Conservation (phyloP, 495 filamentous ascomycete genomes). For the Penicillium nucicola region DNA sequence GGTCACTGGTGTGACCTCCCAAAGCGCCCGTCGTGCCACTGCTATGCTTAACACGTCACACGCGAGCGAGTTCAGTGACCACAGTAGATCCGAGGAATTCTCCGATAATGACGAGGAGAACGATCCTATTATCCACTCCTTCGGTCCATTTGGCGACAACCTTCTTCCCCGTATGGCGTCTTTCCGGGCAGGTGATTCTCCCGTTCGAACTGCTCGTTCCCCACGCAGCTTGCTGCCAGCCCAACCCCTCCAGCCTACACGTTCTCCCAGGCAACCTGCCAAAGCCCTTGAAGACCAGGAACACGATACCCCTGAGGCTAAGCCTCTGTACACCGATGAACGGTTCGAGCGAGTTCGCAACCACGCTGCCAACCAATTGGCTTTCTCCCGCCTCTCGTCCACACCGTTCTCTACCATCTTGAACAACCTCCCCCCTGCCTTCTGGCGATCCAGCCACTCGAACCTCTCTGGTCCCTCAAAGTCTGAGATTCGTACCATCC, state of each 20-base stretch:
- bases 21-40: slow-evolving; percentile 25
- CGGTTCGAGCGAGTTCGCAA: slow-evolving; percentile 51
- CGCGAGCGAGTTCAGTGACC: slow-evolving; percentile 61
- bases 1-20: slow-evolving; percentile 18
- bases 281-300: slow-evolving; percentile 24
- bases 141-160: slow-evolving; percentile 83
- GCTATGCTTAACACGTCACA: slow-evolving; percentile 38
- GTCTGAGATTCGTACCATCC: slow-evolving; percentile 62
- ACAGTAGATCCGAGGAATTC: slow-evolving; percentile 55
- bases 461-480: slow-evolving; percentile 48
- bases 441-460: slow-evolving; percentile 45
- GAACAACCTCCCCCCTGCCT: slow-evolving; percentile 72
- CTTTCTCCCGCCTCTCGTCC: slow-evolving; percentile 93
- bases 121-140: slow-evolving; percentile 84
- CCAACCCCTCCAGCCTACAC: slow-evolving; percentile 35
- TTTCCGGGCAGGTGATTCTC: slow-evolving; percentile 58
- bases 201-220: slow-evolving; percentile 39
- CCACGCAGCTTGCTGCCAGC: slow-evolving; percentile 26
- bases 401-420: slow-evolving; percentile 86
- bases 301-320: slow-evolving; percentile 23
- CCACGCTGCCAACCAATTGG: slow-evolving; percentile 90
- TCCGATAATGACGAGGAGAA: slow-evolving; percentile 89
- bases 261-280: slow-evolving; percentile 35
- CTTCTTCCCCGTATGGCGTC: slow-evolving; percentile 75
- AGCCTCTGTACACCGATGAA: slow-evolving; percentile 34